Evolutionary conservation across 352 stramenopile species (phyloP).

Genomic region (Aphanomyces euteiches): DNA sequence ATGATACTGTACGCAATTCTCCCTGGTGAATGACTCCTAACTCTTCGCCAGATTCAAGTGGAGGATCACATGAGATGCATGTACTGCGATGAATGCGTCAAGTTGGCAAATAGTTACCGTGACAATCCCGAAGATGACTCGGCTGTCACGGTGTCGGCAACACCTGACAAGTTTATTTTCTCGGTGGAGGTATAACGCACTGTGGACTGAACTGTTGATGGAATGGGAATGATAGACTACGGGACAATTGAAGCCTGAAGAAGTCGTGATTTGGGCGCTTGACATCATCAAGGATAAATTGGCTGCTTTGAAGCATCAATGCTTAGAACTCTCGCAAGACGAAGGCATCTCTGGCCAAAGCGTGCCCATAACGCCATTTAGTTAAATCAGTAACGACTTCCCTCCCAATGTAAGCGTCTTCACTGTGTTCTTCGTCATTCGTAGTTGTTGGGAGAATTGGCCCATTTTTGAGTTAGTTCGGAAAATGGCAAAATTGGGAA

Average conservation of each 20-base stretch:
- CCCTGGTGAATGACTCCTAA: too few species aligned
- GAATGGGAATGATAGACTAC: slow-evolving; percentile 47
- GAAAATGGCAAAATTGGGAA: not conserved
- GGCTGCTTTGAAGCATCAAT: slow-evolving; percentile 82
- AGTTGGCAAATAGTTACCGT: slow-evolving; percentile 90
- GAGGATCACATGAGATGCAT: slow-evolving; percentile 83
- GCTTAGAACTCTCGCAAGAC: slow-evolving; percentile 78
- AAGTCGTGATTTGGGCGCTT: slow-evolving; percentile 82
- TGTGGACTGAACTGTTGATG: slow-evolving; percentile 2
- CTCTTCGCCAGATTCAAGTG: slow-evolving; percentile 46
- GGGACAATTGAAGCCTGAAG: slow-evolving; percentile 76
- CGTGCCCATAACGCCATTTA: slow-evolving; percentile 76
- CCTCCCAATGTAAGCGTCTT: not conserved
- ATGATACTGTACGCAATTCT: slow-evolving; percentile 49
- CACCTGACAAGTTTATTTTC: slow-evolving; percentile 95
- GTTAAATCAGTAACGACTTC: slow-evolving; percentile 38
- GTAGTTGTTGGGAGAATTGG: too few species aligned
- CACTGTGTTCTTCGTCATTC: too few species aligned
- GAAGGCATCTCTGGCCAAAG: slow-evolving; percentile 46
- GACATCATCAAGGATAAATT: slow-evolving; percentile 85
- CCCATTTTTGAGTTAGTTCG: not conserved
- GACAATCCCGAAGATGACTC: slow-evolving; percentile 94
- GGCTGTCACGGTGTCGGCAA: slow-evolving; percentile 86
- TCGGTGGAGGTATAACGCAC: slow-evolving; percentile 81
- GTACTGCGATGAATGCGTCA: slow-evolving; percentile 94